Base-by-base conservation (phyloP, 2,329 filamentous ascomycete genomes). In the Aschersonia sp. region DNA sequence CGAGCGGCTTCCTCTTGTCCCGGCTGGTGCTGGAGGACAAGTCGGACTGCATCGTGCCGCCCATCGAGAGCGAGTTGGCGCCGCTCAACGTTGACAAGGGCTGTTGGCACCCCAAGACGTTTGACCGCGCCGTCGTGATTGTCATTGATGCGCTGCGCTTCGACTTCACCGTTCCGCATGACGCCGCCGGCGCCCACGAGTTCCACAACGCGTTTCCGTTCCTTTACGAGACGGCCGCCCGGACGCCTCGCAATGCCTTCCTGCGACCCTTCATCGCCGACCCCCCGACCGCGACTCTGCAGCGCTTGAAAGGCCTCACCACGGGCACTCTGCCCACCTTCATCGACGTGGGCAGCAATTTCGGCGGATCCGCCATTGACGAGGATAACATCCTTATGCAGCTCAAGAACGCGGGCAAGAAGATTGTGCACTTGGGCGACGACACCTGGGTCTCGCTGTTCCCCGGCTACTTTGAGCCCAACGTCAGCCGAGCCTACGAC, bases 401-500 rank as follows among this genome's bases (percentile, higher is more conserved):
- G 64, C 62, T 84, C 69, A 61, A 72, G 63, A 60, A 83, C 68
- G 65, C 79, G 66, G 59, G 77, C 63, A 67, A 87, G 71, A 85
- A 76, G 53, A 78, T 98, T 54, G 92, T 89, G 5, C 94, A 98
- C 58, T 70, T 98, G 39, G 92, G 92, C n/a, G 92, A 98, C 62
- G 90, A 98, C 65, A 98, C 92, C 5, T 98, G 92, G 92, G 85
- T 88, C 54, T 76, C 87, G 42, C 70, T 98, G 12, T 98, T 97
- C 61, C 92, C 92, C 0, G 86, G 76, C n/a, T 88, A 94, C 63
- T 98, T 98, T 58, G 83, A 95, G 62, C 69, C 81, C 7, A 84
- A 90, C 48, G 78, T 95, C 48, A 95, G 89, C 55, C 79, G 74
- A 55, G 79, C 92, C 0, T 98, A 95, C 63, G 90, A 97, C 62